phyloP scores from a whole-genome alignment of 2,329 filamentous ascomycete genomes.

The Talaromyces sp. region DNA sequence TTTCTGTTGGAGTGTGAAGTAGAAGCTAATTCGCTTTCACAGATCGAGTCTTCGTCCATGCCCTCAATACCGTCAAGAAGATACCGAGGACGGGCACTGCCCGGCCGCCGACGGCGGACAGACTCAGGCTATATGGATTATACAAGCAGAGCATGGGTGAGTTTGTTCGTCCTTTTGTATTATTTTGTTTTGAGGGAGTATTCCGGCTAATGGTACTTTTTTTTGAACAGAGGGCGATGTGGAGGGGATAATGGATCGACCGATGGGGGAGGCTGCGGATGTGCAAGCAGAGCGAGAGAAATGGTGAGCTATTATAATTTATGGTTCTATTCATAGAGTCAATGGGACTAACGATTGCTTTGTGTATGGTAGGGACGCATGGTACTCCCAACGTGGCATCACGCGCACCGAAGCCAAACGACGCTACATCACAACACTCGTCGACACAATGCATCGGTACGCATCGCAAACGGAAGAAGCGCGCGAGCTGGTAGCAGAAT shows the following conservation, averaged over 20 bases:
- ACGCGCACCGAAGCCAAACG: conserved; percentile 89
- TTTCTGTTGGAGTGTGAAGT: not conserved
- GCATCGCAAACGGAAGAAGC: conserved; percentile 77
- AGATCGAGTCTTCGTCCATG: conserved; percentile 99
- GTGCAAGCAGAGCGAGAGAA: conserved; percentile 58
- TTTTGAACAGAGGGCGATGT: conserved; percentile 73
- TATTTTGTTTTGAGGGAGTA: not conserved
- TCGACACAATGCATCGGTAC: conserved; percentile 95
- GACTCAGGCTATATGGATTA: conserved; percentile 89
- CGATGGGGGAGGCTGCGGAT: conserved; percentile 51
- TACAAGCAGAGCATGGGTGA: conserved; percentile 93
- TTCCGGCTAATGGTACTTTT: not conserved
- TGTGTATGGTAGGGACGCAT: conserved; percentile 67
- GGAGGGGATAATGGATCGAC: conserved; percentile 85
- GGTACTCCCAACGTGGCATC: conserved; percentile 81
- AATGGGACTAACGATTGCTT: not conserved
- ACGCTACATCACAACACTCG: conserved; percentile 86
- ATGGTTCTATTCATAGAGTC: not conserved
- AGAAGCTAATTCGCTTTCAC: not conserved
- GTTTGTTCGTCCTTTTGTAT: not conserved
- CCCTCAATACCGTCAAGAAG: conserved; percentile 96
- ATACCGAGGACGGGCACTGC: conserved; percentile 89
- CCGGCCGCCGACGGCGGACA: conserved; percentile 77
- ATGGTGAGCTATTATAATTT: conserved; percentile 47
- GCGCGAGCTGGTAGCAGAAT: conserved; percentile 79